phyloP scores from a whole-genome alignment of 768 basidiomycete species.

The Grammothele lineata region DNA sequence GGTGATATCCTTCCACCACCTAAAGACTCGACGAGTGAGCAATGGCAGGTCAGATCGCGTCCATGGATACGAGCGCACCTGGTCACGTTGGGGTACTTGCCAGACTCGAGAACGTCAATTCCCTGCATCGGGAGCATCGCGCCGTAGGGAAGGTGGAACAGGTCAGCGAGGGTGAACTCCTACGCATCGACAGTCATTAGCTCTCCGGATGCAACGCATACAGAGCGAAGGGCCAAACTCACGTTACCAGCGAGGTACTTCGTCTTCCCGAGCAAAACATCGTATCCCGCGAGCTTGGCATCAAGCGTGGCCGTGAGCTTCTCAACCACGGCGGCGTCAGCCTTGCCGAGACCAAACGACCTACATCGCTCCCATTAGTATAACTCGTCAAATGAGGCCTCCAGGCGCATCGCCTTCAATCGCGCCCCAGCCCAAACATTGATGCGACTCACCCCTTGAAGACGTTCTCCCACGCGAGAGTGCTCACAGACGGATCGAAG shows the following conservation, averaged over 20 bases:
- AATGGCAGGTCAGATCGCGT: background rate
- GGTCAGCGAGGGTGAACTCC: conserved; percentile 51
- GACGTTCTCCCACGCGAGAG: conserved; percentile 39
- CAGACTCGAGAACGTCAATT: conserved; percentile 25
- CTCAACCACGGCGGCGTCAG: background rate
- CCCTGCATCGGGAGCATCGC: conserved; percentile 21
- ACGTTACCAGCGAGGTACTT: conserved; percentile 32
- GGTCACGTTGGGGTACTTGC: conserved; percentile 36
- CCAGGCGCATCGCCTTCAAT: no score
- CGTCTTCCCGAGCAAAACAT: conserved; percentile 42
- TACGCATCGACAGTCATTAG: conserved; percentile 9
- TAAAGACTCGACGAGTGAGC: conserved; percentile 3
- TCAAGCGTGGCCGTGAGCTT: conserved; percentile 24
- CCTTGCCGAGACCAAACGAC: background rate
- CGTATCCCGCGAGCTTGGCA: conserved; percentile 49
- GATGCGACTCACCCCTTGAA: no score
- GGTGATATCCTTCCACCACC: conserved; percentile 51
- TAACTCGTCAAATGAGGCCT: no score
- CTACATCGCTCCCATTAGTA: no score
- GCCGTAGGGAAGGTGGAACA: conserved; percentile 52
- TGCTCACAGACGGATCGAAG: conserved; percentile 46
- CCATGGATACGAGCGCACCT: conserved; percentile 32
- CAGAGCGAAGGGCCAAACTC: conserved; percentile 1
- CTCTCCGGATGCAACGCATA: background rate
- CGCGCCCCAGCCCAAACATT: no score